phyloP scores from a whole-genome alignment of 1,284 basidiomycete genomes.

The Melampsora americana region DNA sequence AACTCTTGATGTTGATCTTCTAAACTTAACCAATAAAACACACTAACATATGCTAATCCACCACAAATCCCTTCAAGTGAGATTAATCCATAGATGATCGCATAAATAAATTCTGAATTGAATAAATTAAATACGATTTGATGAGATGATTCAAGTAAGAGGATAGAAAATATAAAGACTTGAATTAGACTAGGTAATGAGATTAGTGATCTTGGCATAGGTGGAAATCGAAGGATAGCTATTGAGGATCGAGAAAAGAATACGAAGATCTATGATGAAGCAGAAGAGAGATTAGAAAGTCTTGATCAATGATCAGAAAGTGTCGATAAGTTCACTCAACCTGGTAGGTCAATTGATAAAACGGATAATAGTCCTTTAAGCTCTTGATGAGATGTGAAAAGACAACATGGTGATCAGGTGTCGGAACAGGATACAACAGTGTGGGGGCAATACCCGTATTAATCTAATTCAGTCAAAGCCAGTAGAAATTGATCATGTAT shows the following conservation, averaged over 20 bases:
- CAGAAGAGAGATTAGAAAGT: not conserved
- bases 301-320: not conserved
- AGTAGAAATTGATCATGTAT: slow-evolving; percentile 45
- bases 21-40: slow-evolving; percentile 35
- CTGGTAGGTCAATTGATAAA: slow-evolving; percentile 54
- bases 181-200: slow-evolving; percentile 72
- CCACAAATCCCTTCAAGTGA: slow-evolving; percentile 82
- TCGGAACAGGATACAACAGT: slow-evolving; percentile 80
- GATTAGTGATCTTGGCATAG: slow-evolving; percentile 70
- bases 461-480: not conserved
- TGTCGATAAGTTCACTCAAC: slow-evolving; percentile 2
- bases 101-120: slow-evolving; percentile 68
- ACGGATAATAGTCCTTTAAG: slow-evolving; percentile 90
- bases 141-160: slow-evolving; percentile 66
- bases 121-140: slow-evolving; percentile 64
- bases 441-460: slow-evolving; percentile 80
- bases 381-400: slow-evolving; percentile 74
- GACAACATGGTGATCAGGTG: slow-evolving; percentile 62
- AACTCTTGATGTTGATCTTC: slow-evolving; percentile 28
- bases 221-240: slow-evolving; percentile 72
- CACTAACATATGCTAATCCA: slow-evolving; percentile 68
- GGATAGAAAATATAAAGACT: slow-evolving; percentile 62
- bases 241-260: slow-evolving; percentile 92
- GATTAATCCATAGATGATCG: slow-evolving; percentile 59
- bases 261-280: slow-evolving; percentile 78